phyloP scores from a whole-genome alignment of 371 early-diverging fungal species.

The Mucor plumbeus region DNA sequence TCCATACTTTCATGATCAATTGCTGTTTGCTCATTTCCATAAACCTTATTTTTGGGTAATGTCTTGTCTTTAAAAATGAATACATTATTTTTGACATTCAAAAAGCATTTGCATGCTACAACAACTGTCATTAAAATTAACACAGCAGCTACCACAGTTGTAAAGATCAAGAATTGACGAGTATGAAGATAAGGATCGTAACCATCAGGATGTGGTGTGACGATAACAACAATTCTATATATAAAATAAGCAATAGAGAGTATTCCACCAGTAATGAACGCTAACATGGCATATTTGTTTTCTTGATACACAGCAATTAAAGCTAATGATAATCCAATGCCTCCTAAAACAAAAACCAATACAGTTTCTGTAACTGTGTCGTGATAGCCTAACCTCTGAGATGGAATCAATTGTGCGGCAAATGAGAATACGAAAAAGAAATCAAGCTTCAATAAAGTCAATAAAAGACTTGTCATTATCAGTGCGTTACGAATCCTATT shows the following conservation, averaged over 20 bases:
- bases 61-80: conserved; percentile 30
- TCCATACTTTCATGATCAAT: conserved; percentile 39
- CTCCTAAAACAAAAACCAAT: conserved; percentile 50
- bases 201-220: conserved; percentile 18
- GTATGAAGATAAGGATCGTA: conserved; percentile 54
- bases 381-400: conserved; percentile 43
- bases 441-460: conserved; percentile 55
- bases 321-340: conserved; percentile 34
- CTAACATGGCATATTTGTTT: conserved; percentile 37
- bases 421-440: conserved; percentile 57
- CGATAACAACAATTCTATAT: conserved; percentile 41
- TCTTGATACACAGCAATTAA: conserved; percentile 48
- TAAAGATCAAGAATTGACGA: conserved; percentile 52
- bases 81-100: conserved; percentile 35
- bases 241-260: conserved; percentile 40
- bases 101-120: conserved; percentile 32
- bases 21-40: conserved; percentile 20
- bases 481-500: conserved; percentile 49
- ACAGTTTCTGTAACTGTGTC: conserved; percentile 44
- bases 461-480: conserved; percentile 40
- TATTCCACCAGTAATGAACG: conserved; percentile 29
- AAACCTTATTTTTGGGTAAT: conserved; percentile 18
- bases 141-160: conserved; percentile 39
- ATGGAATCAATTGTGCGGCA: conserved; percentile 58
- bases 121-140: conserved; percentile 32